Evolutionary conservation across 768 basidiomycete species (phyloP).

Genomic region (Podaxis sp.): DNA sequence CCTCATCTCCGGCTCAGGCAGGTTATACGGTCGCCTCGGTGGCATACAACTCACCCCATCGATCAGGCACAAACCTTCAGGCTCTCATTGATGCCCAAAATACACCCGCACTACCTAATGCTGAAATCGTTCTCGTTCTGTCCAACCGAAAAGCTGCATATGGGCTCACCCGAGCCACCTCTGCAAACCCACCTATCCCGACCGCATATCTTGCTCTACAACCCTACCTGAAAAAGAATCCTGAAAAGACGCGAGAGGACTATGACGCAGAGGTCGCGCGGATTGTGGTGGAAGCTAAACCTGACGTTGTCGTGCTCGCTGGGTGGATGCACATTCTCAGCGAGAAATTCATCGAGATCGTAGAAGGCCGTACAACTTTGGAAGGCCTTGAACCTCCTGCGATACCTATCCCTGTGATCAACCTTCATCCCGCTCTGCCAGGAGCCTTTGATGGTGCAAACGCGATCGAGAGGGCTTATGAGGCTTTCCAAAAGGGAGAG

Average conservation of each 20-base stretch:
- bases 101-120: slow-evolving; percentile 69
- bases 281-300: slow-evolving; percentile 57
- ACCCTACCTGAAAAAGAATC: slow-evolving; percentile 73
- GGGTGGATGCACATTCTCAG: slow-evolving; percentile 99
- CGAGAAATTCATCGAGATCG: slow-evolving; percentile 71
- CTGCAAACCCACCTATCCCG: slow-evolving; percentile 72
- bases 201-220: slow-evolving; percentile 83
- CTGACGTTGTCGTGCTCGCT: slow-evolving; percentile 91
- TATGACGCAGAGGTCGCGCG: slow-evolving; percentile 84
- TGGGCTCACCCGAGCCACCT: slow-evolving; percentile 78
- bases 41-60: slow-evolving; percentile 6
- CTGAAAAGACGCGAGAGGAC: slow-evolving; percentile 72
- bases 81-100: slow-evolving; percentile 88
- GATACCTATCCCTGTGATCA: slow-evolving; percentile 77
- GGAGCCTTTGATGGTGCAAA: slow-evolving; percentile 96
- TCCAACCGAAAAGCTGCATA: slow-evolving; percentile 92
- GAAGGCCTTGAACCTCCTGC: slow-evolving; percentile 33
- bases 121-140: slow-evolving; percentile 76
- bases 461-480: slow-evolving; percentile 86
- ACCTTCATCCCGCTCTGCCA: slow-evolving; percentile 93
- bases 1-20: slow-evolving; percentile 57
- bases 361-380: slow-evolving; percentile 41
- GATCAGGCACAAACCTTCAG: slow-evolving; percentile 89
- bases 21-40: slow-evolving; percentile 13
- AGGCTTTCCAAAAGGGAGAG: slow-evolving; percentile 83